A percentile compares a stretch with the other conserved stretches of the same genome.
These are phyloP conservation scores for Cicer arietinum DNA, from an alignment of 306 rosid genomes.

Conservation along the genomic window DNA sequence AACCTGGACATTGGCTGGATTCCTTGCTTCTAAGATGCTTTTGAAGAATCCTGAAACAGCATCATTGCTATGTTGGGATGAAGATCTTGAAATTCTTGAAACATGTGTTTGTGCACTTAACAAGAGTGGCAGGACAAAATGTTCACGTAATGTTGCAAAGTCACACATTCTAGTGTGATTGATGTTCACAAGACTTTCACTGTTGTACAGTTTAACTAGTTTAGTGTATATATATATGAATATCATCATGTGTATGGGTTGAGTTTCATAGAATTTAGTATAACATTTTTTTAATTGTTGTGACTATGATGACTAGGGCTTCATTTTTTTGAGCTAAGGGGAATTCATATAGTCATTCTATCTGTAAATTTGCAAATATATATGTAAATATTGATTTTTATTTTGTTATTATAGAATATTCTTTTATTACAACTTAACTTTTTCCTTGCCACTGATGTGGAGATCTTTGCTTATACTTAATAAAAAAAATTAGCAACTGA, in stretches of 20 bases:
- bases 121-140: constrained; percentile 82
- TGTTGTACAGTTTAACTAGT: constrained; percentile 42
- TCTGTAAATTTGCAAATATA: constrained; percentile 34
- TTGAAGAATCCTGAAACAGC: constrained; percentile 85
- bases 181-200: constrained; percentile 26
- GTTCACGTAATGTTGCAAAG: constrained; percentile 82
- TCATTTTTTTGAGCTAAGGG: neutral
- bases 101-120: constrained; percentile 80
- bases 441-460: neutral
- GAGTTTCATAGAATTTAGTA: constrained; percentile 31
- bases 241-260: constrained; percentile 17
- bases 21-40: constrained; percentile 89
- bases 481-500: neutral
- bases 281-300: constrained; percentile 21
- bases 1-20: constrained; percentile 96
- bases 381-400: constrained; percentile 21
- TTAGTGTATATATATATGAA: constrained; percentile 11
- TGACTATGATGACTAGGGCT: constrained; percentile 12
- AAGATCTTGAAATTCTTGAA: constrained; percentile 88
- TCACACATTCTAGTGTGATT: constrained; percentile 83
- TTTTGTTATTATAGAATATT: constrained; percentile 13
- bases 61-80: constrained; percentile 76
- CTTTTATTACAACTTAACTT: constrained; percentile 1
- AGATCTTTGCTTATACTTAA: constrained; percentile 6
- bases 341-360: neutral